Evolutionary conservation across 805 yeast species (phyloP).

Genomic region (Saccharomycopsis schoenii): DNA sequence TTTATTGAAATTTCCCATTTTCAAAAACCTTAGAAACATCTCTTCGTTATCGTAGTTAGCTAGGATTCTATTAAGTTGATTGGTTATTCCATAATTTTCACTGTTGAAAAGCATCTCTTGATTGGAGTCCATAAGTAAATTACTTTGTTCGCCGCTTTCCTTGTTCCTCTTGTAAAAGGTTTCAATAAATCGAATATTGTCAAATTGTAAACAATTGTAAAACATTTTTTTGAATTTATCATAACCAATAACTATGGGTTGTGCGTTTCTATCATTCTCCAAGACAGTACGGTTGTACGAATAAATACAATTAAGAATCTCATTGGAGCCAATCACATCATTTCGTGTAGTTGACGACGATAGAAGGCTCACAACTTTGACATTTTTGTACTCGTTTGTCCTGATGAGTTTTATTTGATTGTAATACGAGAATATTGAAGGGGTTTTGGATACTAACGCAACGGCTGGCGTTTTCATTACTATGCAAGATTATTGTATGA

Average conservation of each 20-base stretch:
- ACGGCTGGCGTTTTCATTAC: background rate
- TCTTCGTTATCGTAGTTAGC: background rate
- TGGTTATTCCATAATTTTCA: background rate
- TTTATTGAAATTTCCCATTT: background rate
- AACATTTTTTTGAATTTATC: background rate
- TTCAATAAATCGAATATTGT: background rate
- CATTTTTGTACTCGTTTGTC: background rate
- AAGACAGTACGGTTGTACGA: background rate
- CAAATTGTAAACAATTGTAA: background rate
- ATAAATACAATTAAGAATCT: background rate
- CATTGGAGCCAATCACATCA: background rate
- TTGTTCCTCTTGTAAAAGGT: background rate
- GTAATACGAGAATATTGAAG: background rate
- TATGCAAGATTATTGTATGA: background rate
- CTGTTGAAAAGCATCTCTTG: background rate
- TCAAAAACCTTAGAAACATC: background rate
- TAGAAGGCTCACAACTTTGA: background rate
- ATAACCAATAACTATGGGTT: background rate
- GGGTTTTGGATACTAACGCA: background rate
- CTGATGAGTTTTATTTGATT: background rate
- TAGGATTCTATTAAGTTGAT: background rate
- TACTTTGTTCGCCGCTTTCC: background rate
- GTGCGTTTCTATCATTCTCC: background rate
- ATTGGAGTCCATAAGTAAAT: background rate
- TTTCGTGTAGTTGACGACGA: background rate